A percentile compares a stretch with the other conserved stretches of the same genome.
Evolutionary conservation across 352 stramenopile genomes (phyloP).

Genomic region (Thraustotheca clavata): DNA sequence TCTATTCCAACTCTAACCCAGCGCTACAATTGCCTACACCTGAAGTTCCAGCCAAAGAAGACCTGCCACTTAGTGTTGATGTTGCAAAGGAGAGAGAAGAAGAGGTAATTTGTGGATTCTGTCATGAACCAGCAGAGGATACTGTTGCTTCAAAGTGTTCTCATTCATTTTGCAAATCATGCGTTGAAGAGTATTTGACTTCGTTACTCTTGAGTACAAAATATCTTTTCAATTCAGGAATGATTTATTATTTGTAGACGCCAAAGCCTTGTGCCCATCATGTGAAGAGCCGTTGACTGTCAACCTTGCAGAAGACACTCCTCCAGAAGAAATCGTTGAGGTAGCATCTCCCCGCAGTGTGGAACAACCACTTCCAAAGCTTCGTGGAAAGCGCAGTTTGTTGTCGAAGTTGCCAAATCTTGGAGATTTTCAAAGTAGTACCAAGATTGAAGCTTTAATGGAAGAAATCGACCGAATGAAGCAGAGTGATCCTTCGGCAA

Average conservation of each 20-base stretch:
- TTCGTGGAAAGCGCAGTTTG: constrained; percentile 23
- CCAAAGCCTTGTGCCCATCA: constrained; percentile 50
- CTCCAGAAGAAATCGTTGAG: constrained; percentile 21
- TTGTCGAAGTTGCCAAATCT: constrained; percentile 33
- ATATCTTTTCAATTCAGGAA: neutral
- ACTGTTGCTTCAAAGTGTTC: constrained; percentile 83
- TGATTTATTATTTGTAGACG: constrained; percentile 33
- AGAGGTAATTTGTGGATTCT: constrained; percentile 82
- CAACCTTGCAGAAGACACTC: constrained; percentile 42
- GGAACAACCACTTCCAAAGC: neutral
- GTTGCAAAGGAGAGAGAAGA: constrained; percentile 23
- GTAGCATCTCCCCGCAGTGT: neutral
- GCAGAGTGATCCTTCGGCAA: constrained; percentile 87
- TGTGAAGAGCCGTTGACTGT: constrained; percentile 84
- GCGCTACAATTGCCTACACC: constrained; percentile 50
- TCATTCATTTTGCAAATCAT: constrained; percentile 88
- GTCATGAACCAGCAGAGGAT: constrained; percentile 88
- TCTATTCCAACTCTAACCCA: constrained; percentile 83
- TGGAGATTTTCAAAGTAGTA: constrained; percentile 79
- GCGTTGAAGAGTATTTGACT: constrained; percentile 71
- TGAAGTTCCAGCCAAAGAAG: constrained; percentile 26
- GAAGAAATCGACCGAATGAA: constrained; percentile 95
- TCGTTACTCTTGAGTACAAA: constrained; percentile 35
- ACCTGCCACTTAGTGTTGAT: constrained; percentile 42
- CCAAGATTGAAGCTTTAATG: constrained; percentile 98